These are phyloP conservation scores for Pythium volutum DNA, from an alignment of 352 stramenopile species.

Conservation along the genomic window DNA sequence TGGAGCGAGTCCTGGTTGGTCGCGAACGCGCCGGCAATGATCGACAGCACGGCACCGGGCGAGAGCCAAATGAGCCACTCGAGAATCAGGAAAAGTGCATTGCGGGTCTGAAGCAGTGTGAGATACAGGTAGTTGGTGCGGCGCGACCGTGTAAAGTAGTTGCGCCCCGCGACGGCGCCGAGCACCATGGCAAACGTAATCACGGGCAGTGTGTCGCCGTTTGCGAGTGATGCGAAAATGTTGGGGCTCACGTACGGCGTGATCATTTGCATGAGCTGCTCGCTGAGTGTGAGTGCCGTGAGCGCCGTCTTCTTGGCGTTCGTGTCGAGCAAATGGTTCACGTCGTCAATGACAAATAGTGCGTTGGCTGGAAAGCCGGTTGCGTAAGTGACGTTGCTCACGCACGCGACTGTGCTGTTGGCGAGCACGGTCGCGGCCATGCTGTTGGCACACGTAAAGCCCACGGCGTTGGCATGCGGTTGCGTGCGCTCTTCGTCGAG, in stretches of 20 bases:
- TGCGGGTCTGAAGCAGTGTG: constrained; percentile 57
- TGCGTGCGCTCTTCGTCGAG: constrained; percentile 4
- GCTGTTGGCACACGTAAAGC: neutral
- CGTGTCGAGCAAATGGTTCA: constrained; percentile 40
- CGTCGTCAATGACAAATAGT: constrained; percentile 41
- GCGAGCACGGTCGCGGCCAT: constrained; percentile 10
- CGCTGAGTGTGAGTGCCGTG: constrained; percentile 45
- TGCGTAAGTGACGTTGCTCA: neutral
- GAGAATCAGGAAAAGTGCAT: constrained; percentile 58
- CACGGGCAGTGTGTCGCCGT: constrained; percentile 48
- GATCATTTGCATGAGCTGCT: constrained; percentile 58
- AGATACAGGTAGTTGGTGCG: constrained; percentile 65
- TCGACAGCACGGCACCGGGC: constrained; percentile 1
- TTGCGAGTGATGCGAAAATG: constrained; percentile 48
- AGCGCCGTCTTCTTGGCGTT: constrained; percentile 23
- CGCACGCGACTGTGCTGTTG: constrained; percentile 14
- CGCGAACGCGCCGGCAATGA: constrained; percentile 44
- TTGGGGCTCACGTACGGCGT: constrained; percentile 59
- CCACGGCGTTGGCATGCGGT: neutral
- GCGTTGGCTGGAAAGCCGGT: constrained; percentile 1
- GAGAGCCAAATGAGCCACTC: constrained; percentile 17
- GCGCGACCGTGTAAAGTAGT: constrained; percentile 55
- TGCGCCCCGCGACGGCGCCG: constrained; percentile 49
- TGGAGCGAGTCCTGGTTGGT: constrained; percentile 27
- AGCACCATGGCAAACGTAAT: constrained; percentile 71